phyloP scores from a whole-genome alignment of 2,329 filamentous ascomycete species.

The Aspergillus persii region DNA sequence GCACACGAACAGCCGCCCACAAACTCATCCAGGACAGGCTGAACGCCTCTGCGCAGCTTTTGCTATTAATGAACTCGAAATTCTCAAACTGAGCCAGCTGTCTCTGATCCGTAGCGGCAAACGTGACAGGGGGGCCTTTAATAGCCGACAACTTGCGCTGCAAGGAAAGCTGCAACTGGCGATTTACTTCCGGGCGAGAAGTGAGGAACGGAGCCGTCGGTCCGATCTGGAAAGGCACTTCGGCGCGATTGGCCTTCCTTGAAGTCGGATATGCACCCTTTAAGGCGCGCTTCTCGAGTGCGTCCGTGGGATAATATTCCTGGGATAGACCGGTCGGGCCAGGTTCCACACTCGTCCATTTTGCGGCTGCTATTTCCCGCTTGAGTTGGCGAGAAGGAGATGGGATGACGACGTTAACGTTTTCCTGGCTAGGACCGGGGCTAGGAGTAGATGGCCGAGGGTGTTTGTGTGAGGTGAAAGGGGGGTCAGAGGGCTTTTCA shows the following conservation, averaged over 20 bases:
- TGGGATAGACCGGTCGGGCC: slow-evolving; percentile 17
- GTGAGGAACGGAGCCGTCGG: slow-evolving; percentile 9
- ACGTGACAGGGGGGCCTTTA: slow-evolving; percentile 29
- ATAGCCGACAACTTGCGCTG: slow-evolving; percentile 25
- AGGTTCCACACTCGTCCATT: slow-evolving; percentile 1
- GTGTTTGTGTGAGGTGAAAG: neutral
- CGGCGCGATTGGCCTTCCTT: slow-evolving; percentile 13
- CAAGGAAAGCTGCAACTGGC: slow-evolving; percentile 17
- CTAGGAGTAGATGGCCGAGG: slow-evolving; percentile 4
- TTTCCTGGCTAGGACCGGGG: slow-evolving; percentile 3
- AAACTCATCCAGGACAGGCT: slow-evolving; percentile 27
- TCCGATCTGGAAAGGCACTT: slow-evolving; percentile 10
- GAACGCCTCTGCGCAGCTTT: slow-evolving; percentile 35
- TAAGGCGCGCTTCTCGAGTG: slow-evolving; percentile 15
- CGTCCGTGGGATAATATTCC: slow-evolving; percentile 24
- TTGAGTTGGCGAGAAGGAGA: slow-evolving; percentile 22
- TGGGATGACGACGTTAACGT: slow-evolving; percentile 23
- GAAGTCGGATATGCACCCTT: slow-evolving; percentile 19
- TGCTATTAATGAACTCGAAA: slow-evolving; percentile 40
- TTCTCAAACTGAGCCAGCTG: slow-evolving; percentile 28
- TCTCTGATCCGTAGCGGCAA: slow-evolving; percentile 15
- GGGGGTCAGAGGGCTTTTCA: neutral
- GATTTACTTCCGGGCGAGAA: neutral
- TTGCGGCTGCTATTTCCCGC: slow-evolving; percentile 13
- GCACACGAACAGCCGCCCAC: slow-evolving; percentile 34